phyloP scores from a whole-genome alignment of 495 filamentous ascomycete genomes.

The Talaromyces trachyspermus region DNA sequence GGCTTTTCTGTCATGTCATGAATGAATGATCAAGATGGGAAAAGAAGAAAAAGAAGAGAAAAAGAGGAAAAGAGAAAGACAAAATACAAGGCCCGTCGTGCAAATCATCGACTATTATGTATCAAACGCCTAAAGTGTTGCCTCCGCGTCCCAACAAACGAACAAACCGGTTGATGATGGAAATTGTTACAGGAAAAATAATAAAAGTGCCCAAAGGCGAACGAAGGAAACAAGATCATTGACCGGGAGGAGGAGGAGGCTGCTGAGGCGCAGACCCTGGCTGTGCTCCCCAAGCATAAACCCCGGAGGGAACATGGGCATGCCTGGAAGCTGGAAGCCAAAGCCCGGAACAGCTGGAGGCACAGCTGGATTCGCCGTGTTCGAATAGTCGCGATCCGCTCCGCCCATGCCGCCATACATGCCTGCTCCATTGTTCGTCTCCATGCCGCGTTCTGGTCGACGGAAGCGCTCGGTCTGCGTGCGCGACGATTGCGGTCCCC shows the following conservation, averaged over 20 bases:
- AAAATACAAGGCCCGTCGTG: too few species aligned
- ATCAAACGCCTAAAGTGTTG: too few species aligned
- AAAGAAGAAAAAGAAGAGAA: neutral
- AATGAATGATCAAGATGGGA: too few species aligned
- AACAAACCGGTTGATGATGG: too few species aligned
- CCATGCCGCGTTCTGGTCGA: constrained; percentile 30
- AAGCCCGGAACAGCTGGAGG: constrained; percentile 57
- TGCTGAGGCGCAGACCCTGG: constrained; percentile 24
- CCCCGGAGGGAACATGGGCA: constrained; percentile 62
- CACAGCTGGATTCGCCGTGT: constrained; percentile 47
- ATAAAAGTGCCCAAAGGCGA: neutral
- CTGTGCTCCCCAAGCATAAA: constrained; percentile 48
- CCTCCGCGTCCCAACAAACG: too few species aligned
- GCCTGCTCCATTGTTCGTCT: constrained; percentile 16
- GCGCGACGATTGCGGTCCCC: constrained; percentile 64
- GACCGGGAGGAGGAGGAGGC: constrained; percentile 43
- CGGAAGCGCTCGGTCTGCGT: constrained; percentile 39
- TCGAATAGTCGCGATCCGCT: constrained; percentile 31
- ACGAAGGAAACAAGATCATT: constrained; percentile 12
- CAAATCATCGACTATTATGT: too few species aligned
- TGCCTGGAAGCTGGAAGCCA: constrained; percentile 59
- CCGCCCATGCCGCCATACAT: constrained; percentile 9
- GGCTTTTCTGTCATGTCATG: too few species aligned
- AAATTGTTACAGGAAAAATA: too few species aligned
- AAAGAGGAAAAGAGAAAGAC: neutral